phyloP scores from a whole-genome alignment of 495 filamentous ascomycete species.

The Pyronema domesticum region DNA sequence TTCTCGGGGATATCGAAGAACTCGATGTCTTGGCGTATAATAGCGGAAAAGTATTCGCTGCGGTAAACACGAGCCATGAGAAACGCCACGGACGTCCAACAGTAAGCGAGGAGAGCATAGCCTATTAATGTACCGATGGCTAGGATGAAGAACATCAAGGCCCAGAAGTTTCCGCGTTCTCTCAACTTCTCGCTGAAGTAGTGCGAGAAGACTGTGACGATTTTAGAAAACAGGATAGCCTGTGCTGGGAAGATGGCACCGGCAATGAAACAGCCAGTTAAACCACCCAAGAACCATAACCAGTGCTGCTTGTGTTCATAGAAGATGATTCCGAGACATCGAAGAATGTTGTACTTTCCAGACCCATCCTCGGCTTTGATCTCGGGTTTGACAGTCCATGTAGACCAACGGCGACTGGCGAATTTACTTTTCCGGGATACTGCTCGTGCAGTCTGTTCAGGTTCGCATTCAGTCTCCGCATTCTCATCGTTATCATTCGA shows the following conservation, averaged over 20 bases:
- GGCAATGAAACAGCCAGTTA: background rate
- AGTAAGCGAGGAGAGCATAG: slow-evolving; percentile 28
- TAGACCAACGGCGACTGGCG: background rate
- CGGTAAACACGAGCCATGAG: slow-evolving; percentile 19
- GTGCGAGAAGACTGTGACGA: slow-evolving; percentile 23
- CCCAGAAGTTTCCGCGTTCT: slow-evolving; percentile 33
- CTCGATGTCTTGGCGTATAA: slow-evolving; percentile 28
- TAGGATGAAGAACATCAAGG: slow-evolving; percentile 39
- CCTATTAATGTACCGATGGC: slow-evolving; percentile 28
- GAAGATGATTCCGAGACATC: background rate
- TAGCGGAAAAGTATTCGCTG: slow-evolving; percentile 30
- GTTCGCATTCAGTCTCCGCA: background rate
- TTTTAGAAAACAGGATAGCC: slow-evolving; percentile 24
- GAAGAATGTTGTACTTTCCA: background rate
- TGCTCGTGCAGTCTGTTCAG: background rate
- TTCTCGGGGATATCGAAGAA: slow-evolving; percentile 51
- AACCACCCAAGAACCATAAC: background rate
- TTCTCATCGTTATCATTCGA: background rate
- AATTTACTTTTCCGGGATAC: slow-evolving; percentile 2
- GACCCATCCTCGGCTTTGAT: background rate
- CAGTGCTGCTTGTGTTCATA: background rate
- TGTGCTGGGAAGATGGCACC: slow-evolving; percentile 22
- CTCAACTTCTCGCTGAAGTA: slow-evolving; percentile 9
- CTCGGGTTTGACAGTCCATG: background rate
- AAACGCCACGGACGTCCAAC: slow-evolving; percentile 3